Base-by-base conservation (phyloP, 805 yeast genomes). In the Starmerella cellae region DNA sequence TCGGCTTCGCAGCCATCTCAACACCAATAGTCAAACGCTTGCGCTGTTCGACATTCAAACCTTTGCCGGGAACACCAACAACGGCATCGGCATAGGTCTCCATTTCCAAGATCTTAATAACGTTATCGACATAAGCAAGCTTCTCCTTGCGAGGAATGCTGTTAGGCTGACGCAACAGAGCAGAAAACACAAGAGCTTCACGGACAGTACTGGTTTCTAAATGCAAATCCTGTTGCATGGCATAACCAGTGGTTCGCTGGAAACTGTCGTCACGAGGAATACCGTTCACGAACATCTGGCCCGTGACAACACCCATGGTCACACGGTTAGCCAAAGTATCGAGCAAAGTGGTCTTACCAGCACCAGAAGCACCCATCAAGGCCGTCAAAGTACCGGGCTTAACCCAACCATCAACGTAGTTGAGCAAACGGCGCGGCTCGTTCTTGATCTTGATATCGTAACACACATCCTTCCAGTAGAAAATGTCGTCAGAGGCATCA, bases 331-430 rank as follows among this genome's bases (percentile, higher is more conserved):
- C 77, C 46, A 81, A 68, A 51, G 78, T 77, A 59, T 80, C 79
- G 53, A 81, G 66, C 44, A 80, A 64, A 2, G 88, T 81, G 21
- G 91, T 80, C 56, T 80, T 80, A 65, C 91, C 91, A 36, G 91
- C 91, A 64, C 91, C 91, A 27, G 88, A 80, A 41, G 79, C 81
- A 55, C 91, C 91, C 87, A 80, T 79, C 45, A 80, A 66, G 4
- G 88, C 88, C 33, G 87, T 79, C 60, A 80, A 66, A 44, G 81
- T 79, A 53, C 88, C 88, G 17, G 88, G 88, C 55, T 75, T 76
- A 42, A 79, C 83, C 68, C 76, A 80, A 38, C 88, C 88, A 53
- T 71, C 74, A 37, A 74, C 73, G 54, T 67, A 64, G 48, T 69
- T 62, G 41, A 74, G 60, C 28, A 61, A 52, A 38, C 62, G 53